Evolutionary conservation across 805 yeast genomes (phyloP).

Genomic region (Kuraishia hungarica): DNA sequence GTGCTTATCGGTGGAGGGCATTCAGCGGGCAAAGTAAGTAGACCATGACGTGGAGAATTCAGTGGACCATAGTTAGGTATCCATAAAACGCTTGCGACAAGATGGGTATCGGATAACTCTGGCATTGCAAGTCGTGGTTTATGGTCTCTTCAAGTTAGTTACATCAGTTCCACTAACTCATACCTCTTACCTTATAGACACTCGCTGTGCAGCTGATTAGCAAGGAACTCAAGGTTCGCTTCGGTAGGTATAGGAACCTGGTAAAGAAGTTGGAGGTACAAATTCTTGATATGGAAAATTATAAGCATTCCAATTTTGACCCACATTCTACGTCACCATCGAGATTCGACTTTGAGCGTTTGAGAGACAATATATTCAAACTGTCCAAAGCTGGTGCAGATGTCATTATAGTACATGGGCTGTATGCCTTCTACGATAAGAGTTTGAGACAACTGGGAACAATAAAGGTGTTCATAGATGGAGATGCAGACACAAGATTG

Average conservation of each 20-base stretch:
- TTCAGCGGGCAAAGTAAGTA: constrained; percentile 21
- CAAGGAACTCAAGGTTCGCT: constrained; percentile 14
- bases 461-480: constrained; percentile 67
- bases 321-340: constrained; percentile 24
- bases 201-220: constrained; percentile 14
- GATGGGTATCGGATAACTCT: too few relatives aligned
- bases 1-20: constrained; percentile 26
- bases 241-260: constrained; percentile 5
- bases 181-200: constrained; percentile 15
- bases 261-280: constrained; percentile 8
- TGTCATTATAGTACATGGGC: constrained; percentile 57
- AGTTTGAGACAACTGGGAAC: constrained; percentile 46
- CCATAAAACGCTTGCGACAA: too few relatives aligned
- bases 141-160: too few relatives aligned
- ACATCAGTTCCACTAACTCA: too few relatives aligned
- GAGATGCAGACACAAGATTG: constrained; percentile 78
- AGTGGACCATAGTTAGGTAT: too few relatives aligned
- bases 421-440: constrained; percentile 67
- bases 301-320: constrained; percentile 1
- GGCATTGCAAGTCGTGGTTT: too few relatives aligned
- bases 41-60: background rate
- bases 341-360: constrained; percentile 27
- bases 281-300: constrained; percentile 17
- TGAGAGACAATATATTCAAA: constrained; percentile 12
- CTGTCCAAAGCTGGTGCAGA: constrained; percentile 11